Evolutionary conservation across 2,329 filamentous ascomycete species (phyloP).

Genomic region (Xylariaceae sp.): DNA sequence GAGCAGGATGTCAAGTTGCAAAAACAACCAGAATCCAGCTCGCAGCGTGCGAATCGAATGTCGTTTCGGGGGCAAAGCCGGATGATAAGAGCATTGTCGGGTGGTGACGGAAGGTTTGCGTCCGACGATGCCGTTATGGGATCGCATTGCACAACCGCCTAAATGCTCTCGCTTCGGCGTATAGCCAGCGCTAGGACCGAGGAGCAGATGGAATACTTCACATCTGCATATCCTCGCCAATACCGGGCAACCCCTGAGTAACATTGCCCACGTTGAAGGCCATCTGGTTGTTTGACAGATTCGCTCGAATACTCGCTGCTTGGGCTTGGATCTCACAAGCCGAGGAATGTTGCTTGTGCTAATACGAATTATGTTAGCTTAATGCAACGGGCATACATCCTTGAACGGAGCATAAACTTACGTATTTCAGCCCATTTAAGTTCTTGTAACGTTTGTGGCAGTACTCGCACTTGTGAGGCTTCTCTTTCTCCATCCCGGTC

Average conservation of each 20-base stretch:
- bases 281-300: conserved; percentile 33
- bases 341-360: conserved; percentile 77
- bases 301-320: conserved; percentile 41
- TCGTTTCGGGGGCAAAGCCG: conserved; percentile 6
- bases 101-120: not conserved
- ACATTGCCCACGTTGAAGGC: conserved; percentile 31
- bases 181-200: not conserved
- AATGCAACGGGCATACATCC: conserved; percentile 26
- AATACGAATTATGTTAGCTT: conserved; percentile 16
- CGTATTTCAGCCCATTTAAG: conserved; percentile 94
- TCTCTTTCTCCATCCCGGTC: conserved; percentile 99
- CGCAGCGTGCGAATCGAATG: conserved; percentile 7
- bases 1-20: conserved; percentile 11
- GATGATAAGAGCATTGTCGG: not conserved
- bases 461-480: conserved; percentile 94
- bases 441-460: conserved; percentile 99
- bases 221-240: conserved; percentile 50
- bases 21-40: not conserved
- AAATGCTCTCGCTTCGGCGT: not conserved
- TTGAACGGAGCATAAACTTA: conserved; percentile 41
- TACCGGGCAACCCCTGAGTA: conserved; percentile 47
- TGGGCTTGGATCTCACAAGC: conserved; percentile 81
- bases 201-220: conserved; percentile 19
- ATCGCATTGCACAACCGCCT: not conserved
- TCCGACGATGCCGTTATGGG: not conserved